Evolutionary conservation across 208 protist genomes (phyloP).

Genomic region (Leishmania tarentolae): DNA sequence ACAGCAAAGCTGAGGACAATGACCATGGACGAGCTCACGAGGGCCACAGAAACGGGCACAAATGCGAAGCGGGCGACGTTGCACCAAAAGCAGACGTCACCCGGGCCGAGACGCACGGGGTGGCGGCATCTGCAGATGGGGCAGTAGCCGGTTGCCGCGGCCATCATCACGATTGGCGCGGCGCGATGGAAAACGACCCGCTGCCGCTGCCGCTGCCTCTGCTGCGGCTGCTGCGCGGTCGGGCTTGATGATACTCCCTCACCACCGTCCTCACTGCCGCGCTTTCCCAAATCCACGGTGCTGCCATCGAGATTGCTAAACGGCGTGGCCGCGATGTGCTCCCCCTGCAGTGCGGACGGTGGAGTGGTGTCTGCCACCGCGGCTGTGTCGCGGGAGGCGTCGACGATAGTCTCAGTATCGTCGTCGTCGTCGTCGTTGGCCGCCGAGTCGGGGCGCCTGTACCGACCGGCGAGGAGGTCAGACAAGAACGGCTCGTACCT

Average conservation of each 20-base stretch:
- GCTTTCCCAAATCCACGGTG: background rate
- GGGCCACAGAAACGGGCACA: conserved; percentile 43
- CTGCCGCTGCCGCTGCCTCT: background rate
- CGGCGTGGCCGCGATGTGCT: background rate
- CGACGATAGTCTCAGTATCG: too few relatives aligned
- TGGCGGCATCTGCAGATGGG: conserved; percentile 59
- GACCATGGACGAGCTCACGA: conserved; percentile 31
- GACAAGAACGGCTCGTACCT: conserved; percentile 54
- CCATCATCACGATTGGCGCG: background rate
- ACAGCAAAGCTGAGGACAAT: conserved; percentile 45
- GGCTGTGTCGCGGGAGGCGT: background rate
- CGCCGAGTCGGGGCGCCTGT: background rate
- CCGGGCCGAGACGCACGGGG: conserved; percentile 37
- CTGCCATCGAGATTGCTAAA: background rate
- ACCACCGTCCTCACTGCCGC: background rate
- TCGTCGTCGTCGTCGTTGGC: background rate
- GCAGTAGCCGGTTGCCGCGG: conserved; percentile 32
- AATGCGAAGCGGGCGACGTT: conserved; percentile 52
- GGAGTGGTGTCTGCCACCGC: background rate
- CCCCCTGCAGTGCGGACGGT: background rate
- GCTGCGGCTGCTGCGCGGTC: background rate
- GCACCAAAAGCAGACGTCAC: conserved; percentile 71
- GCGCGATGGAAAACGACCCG: background rate
- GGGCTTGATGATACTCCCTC: background rate
- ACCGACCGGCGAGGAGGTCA: conserved; percentile 24